Evolutionary conservation across 2,329 filamentous ascomycete genomes (phyloP).

Genomic region (Aspergillus sp.): DNA sequence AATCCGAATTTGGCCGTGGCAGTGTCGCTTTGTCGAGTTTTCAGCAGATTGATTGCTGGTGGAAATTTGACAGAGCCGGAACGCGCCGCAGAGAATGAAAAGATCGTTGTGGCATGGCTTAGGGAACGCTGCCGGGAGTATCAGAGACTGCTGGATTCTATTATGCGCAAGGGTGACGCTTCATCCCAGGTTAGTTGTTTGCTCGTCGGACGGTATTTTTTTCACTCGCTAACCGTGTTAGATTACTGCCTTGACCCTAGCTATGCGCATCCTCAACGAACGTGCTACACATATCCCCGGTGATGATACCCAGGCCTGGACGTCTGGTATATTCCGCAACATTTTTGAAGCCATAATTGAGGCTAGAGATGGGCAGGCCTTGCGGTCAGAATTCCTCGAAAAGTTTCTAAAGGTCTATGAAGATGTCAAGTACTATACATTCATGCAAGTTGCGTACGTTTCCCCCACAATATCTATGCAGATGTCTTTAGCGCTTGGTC

Average conservation of each 20-base stretch:
- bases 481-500: neutral
- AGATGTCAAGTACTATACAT: conserved; percentile 81
- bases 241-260: conserved; percentile 70
- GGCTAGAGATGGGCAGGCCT: conserved; percentile 55
- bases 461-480: neutral
- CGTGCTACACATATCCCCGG: conserved; percentile 65
- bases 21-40: conserved; percentile 81
- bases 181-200: conserved; percentile 47
- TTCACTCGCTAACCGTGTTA: conserved; percentile 35
- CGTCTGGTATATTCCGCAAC: conserved; percentile 63
- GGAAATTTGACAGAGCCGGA: conserved; percentile 68
- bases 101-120: conserved; percentile 74
- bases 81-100: conserved; percentile 69
- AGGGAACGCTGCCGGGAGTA: conserved; percentile 73
- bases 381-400: conserved; percentile 71
- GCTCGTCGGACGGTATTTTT: neutral
- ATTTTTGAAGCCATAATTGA: conserved; percentile 64
- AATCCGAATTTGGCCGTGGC: conserved; percentile 67
- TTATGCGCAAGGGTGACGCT: conserved; percentile 61
- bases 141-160: conserved; percentile 59
- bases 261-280: conserved; percentile 81
- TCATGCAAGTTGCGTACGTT: conserved; percentile 69
- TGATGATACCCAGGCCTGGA: conserved; percentile 67
- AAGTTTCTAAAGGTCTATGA: conserved; percentile 78
- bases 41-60: conserved; percentile 74